Conservation (phyloP, 2,329 filamentous ascomycete genomes). For the Cladosporium sp. region DNA sequence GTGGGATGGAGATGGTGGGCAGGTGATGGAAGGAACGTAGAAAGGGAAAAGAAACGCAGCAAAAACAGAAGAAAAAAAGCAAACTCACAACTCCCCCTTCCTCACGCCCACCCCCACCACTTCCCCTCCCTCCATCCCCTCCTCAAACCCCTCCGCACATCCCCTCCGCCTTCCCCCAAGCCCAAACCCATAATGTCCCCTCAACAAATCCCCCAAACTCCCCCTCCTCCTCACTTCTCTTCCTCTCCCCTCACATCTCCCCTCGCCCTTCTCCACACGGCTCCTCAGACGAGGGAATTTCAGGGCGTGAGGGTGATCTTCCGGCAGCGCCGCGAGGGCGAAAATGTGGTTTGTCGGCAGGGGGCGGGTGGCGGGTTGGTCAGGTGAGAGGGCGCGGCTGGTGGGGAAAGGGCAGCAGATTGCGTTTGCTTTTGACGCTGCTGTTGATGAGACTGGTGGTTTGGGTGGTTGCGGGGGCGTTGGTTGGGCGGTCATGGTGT, state of each 20-base stretch:
- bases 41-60: background rate
- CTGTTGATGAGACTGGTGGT: background rate
- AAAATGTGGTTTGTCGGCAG: conserved; percentile 21
- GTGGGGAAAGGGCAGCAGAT: conserved; percentile 23
- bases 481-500: background rate
- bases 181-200: too few relatives aligned
- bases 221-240: conserved; percentile 18
- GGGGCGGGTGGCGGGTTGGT: conserved; percentile 7
- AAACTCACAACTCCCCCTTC: conserved; percentile 9
- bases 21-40: background rate
- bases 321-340: conserved; percentile 26
- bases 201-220: too few relatives aligned
- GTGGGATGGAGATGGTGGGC: too few relatives aligned
- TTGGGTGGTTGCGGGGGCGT: background rate
- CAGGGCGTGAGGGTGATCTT: conserved; percentile 31
- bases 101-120: conserved; percentile 12
- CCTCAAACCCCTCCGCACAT: conserved; percentile 35
- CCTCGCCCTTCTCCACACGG: too few relatives aligned
- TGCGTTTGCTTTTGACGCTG: conserved; percentile 6
- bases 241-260: too few relatives aligned
- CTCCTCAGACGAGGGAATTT: too few relatives aligned
- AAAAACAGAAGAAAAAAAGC: background rate
- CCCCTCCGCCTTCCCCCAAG: conserved; percentile 17
- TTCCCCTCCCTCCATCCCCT: conserved; percentile 24
- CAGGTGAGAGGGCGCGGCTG: conserved; percentile 18